These are phyloP conservation scores for Meredithiella fracta DNA, from an alignment of 2,329 filamentous ascomycete species.

Conservation along the genomic window DNA sequence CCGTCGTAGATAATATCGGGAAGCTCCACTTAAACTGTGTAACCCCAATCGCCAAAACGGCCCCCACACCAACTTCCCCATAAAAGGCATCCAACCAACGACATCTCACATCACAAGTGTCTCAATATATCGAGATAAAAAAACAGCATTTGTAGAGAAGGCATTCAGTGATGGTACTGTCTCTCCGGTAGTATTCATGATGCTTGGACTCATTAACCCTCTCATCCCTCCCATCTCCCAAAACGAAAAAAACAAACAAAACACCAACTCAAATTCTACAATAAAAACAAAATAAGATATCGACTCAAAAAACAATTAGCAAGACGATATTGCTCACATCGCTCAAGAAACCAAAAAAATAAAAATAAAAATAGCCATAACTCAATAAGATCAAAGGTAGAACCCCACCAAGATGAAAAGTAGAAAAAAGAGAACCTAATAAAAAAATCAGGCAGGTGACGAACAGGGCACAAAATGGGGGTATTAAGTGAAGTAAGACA, in stretches of 20 bases:
- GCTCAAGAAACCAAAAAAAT: not conserved
- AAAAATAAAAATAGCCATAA: not conserved
- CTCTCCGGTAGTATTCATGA: slow-evolving; percentile 4
- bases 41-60: too few species aligned
- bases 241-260: not conserved
- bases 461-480: not conserved
- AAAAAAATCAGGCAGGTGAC: not conserved
- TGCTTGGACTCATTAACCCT: slow-evolving; percentile 10
- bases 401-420: not conserved
- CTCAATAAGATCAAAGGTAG: not conserved
- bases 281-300: not conserved
- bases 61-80: not conserved
- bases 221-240: not conserved
- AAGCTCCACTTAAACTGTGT: too few species aligned
- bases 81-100: not conserved
- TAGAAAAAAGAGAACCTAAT: not conserved
- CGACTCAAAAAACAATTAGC: not conserved
- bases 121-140: not conserved
- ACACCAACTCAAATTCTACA: not conserved
- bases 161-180: not conserved
- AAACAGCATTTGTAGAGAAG: not conserved
- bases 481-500: not conserved
- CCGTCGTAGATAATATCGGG: too few species aligned
- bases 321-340: not conserved
- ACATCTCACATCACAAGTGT: not conserved